phyloP scores from a whole-genome alignment of 306 rosid species.

The Acacia confusa region DNA sequence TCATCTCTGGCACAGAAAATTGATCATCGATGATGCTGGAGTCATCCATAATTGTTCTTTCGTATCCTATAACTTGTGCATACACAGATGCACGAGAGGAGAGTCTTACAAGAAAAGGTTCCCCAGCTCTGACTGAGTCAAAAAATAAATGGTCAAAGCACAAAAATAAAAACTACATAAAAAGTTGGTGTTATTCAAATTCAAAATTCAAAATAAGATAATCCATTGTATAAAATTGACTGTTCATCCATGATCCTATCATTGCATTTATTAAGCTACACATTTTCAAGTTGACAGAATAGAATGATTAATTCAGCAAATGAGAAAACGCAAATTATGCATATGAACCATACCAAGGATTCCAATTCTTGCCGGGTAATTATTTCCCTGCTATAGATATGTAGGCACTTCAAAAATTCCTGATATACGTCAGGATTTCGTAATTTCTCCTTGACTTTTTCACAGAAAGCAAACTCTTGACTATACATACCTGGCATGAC shows the following conservation, averaged over 20 bases:
- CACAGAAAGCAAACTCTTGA: conserved; percentile 82
- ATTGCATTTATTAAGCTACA: not conserved
- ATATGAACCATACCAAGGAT: conserved; percentile 66
- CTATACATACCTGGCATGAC: conserved; percentile 62
- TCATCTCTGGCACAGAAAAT: not conserved
- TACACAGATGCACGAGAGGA: not conserved
- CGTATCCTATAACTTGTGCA: not conserved
- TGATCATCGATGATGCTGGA: not conserved
- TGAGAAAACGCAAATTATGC: not conserved
- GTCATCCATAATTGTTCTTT: not conserved
- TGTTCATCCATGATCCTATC: not conserved
- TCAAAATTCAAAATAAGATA: not conserved
- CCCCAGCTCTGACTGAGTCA: not conserved
- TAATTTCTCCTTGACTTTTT: conserved; percentile 87
- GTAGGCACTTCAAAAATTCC: conserved; percentile 95
- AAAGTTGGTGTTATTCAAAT: not conserved
- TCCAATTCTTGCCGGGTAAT: conserved; percentile 84
- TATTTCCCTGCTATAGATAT: conserved; percentile 94
- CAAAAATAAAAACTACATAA: not conserved
- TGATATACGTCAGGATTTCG: conserved; percentile 81
- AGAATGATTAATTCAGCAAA: conserved; percentile 23
- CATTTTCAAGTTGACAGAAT: conserved; percentile 18
- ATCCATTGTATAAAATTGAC: not conserved
- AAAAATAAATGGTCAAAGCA: not conserved
- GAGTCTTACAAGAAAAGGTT: not conserved